These are phyloP conservation scores for Suillus occidentalis DNA, from an alignment of 768 basidiomycete genomes.

Conservation along the genomic window DNA sequence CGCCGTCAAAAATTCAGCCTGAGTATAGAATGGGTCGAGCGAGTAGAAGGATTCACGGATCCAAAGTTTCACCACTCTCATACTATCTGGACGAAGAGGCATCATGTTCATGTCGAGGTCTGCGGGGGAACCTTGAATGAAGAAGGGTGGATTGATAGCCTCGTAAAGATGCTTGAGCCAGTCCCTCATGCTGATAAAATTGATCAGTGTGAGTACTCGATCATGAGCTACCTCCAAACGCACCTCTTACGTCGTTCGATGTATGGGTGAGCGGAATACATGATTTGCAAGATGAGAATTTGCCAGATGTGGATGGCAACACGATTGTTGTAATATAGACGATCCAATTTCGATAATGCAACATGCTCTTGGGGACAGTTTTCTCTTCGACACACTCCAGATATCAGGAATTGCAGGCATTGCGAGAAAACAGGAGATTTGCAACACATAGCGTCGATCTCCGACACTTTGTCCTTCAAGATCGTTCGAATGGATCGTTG, in stretches of 20 bases:
- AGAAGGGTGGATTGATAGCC: constrained; percentile 46
- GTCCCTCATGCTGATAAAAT: constrained; percentile 14
- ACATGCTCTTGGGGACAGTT: constrained; percentile 42
- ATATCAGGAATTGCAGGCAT: constrained; percentile 37
- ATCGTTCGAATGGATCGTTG: constrained; percentile 23
- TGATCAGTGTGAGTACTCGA: not conserved
- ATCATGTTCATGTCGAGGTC: constrained; percentile 37
- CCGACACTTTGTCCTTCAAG: constrained; percentile 29
- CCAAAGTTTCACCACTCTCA: constrained; percentile 47
- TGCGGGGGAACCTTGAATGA: constrained; percentile 45
- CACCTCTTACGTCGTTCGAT: constrained; percentile 11
- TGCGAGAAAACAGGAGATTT: constrained; percentile 34
- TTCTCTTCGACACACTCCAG: constrained; percentile 30
- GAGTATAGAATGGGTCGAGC: constrained; percentile 18
- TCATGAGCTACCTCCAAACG: not conserved
- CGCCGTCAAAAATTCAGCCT: constrained; percentile 38
- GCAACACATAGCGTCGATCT: constrained; percentile 36
- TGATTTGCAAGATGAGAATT: constrained; percentile 44
- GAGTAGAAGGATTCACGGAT: constrained; percentile 39
- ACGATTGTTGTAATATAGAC: constrained; percentile 41
- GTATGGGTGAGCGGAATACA: constrained; percentile 18
- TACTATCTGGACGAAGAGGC: constrained; percentile 38
- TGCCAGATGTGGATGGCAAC: constrained; percentile 49
- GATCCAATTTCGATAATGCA: constrained; percentile 20
- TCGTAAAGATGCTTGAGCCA: constrained; percentile 52